These are phyloP conservation scores for Melampsora larici-populina DNA, from an alignment of 1,284 basidiomycete genomes.

Conservation along the genomic window DNA sequence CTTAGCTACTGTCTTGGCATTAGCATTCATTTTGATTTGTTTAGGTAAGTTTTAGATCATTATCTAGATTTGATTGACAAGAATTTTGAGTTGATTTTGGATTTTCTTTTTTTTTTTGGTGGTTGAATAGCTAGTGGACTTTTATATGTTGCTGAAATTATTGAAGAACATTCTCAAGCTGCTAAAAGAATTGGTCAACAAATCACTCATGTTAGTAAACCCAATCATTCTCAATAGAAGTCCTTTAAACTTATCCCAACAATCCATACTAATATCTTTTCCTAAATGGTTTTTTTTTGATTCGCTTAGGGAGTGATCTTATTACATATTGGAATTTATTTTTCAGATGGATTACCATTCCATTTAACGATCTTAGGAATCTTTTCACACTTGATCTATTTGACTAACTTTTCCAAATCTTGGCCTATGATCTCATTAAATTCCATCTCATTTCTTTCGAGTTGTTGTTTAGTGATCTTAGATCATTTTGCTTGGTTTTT, in stretches of 20 bases:
- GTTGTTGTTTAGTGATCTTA: conserved; percentile 72
- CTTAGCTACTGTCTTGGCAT: conserved; percentile 65
- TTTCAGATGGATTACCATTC: conserved; percentile 10
- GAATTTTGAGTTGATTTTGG: background rate
- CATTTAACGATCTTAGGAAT: conserved; percentile 72
- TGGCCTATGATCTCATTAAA: conserved; percentile 89
- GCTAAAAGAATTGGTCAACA: conserved; percentile 77
- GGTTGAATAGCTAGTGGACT: conserved; percentile 77
- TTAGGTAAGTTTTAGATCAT: conserved; percentile 61
- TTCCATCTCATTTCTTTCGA: conserved; percentile 74
- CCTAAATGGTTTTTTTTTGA: too few species aligned
- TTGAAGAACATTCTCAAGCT: conserved; percentile 79
- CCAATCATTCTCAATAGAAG: too few species aligned
- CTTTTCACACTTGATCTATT: conserved; percentile 76
- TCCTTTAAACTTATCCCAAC: too few species aligned
- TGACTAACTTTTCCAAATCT: conserved; percentile 72
- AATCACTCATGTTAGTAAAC: conserved; percentile 71
- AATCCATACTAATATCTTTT: too few species aligned
- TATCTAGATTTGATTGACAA: too few species aligned
- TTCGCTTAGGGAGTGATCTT: conserved; percentile 1
- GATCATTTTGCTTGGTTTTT: conserved; percentile 96
- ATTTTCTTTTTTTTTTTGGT: conserved; percentile 45
- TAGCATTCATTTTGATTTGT: conserved; percentile 74
- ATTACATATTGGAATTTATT: conserved; percentile 8
- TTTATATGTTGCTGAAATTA: conserved; percentile 85